These are phyloP conservation scores for Entrophospora sp. DNA, from an alignment of 192 early-diverging fungal species.

Conservation along the genomic window DNA sequence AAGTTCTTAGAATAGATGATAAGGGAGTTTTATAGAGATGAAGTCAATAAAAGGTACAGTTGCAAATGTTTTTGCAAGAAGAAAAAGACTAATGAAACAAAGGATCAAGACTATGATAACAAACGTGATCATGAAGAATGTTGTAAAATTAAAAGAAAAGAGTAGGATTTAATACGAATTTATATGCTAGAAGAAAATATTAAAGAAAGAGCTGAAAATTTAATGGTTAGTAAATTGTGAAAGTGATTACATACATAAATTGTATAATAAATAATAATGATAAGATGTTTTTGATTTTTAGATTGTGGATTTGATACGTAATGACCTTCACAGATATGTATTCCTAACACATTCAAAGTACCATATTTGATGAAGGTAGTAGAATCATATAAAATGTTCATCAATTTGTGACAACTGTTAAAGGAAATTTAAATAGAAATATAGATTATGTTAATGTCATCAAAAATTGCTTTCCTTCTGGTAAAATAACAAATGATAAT, in stretches of 20 bases:
- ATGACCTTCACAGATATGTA: constrained; percentile 73
- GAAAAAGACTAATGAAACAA: no score
- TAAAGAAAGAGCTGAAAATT: constrained; percentile 92
- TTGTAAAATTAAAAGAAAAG: constrained; percentile 25
- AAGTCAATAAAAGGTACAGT: constrained; percentile 94
- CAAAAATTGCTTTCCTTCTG: constrained; percentile 77
- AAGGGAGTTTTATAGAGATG: constrained; percentile 68
- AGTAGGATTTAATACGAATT: constrained; percentile 34
- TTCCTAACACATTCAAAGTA: constrained; percentile 57
- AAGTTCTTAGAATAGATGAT: constrained; percentile 52
- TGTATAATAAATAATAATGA: neutral
- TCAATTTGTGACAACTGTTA: constrained; percentile 84
- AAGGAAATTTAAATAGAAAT: constrained; percentile 46
- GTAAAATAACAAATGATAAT: constrained; percentile 29
- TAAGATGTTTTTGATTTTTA: constrained; percentile 19
- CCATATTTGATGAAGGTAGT: constrained; percentile 80
- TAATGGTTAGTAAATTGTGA: constrained; percentile 61
- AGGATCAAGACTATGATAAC: no score
- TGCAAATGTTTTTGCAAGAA: constrained; percentile 36
- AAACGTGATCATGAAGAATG: constrained; percentile 20
- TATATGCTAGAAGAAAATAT: constrained; percentile 50
- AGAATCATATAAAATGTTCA: constrained; percentile 86
- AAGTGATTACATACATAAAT: neutral
- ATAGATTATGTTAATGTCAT: constrained; percentile 64
- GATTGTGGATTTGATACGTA: constrained; percentile 94